phyloP scores from a whole-genome alignment of 192 early-diverging fungal species.

The Coemansia sp. region DNA sequence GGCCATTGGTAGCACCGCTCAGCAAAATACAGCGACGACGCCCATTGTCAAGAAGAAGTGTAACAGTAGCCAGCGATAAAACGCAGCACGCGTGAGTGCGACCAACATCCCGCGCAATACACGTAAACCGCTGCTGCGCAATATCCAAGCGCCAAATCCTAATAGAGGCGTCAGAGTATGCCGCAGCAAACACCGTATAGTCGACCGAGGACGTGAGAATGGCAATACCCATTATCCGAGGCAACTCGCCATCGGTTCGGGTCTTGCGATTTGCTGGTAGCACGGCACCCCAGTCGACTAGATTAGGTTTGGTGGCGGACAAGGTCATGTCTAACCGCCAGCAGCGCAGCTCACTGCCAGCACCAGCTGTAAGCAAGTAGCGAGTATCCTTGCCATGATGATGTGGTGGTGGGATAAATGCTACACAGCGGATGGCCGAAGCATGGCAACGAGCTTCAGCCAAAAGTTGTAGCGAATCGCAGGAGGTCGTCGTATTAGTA shows the following conservation, averaged over 20 bases:
- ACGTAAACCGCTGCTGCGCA: neutral
- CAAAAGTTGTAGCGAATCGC: neutral
- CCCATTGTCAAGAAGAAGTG: neutral
- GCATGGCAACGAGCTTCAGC: slow-evolving; percentile 11
- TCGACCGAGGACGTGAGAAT: slow-evolving; percentile 30
- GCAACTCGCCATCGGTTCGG: neutral
- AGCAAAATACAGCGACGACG: neutral
- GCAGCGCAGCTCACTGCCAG: slow-evolving; percentile 64
- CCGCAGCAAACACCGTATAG: slow-evolving; percentile 65
- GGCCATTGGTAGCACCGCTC: slow-evolving; percentile 40
- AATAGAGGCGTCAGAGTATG: slow-evolving; percentile 73
- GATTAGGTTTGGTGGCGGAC: neutral
- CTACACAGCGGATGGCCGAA: slow-evolving; percentile 32
- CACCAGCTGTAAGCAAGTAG: slow-evolving; percentile 68
- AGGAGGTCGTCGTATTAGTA: too few species aligned
- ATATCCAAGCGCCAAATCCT: slow-evolving; percentile 38
- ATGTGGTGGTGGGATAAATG: neutral
- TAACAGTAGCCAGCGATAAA: slow-evolving; percentile 19
- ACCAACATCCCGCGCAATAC: slow-evolving; percentile 15
- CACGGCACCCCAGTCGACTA: slow-evolving; percentile 11
- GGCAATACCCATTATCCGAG: slow-evolving; percentile 76
- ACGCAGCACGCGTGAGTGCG: slow-evolving; percentile 21
- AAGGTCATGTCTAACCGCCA: slow-evolving; percentile 49
- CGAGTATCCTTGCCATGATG: slow-evolving; percentile 18
- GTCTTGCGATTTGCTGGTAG: neutral